Conservation (phyloP, 225 moss, liverwort and hornwort species). For the Thuidium tamariscinum region DNA sequence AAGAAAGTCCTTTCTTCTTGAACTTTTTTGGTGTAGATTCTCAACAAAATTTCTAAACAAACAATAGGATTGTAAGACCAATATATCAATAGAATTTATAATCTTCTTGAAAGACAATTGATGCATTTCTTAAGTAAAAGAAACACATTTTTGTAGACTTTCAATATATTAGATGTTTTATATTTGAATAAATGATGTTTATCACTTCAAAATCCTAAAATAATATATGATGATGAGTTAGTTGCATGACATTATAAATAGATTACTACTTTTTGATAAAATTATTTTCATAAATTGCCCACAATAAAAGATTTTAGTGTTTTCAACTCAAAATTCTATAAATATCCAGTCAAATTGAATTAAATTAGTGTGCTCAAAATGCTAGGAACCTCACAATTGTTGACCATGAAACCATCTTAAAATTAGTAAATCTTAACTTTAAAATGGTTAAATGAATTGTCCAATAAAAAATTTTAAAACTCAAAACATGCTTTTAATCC, state of each 20-base stretch:
- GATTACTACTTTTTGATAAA: not conserved
- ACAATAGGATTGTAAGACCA: accelerated
- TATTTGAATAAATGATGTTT: not conserved
- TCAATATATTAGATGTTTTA: too few species aligned
- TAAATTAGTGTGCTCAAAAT: not conserved
- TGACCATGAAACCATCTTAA: not conserved
- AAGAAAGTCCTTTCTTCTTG: not conserved
- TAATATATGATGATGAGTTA: not conserved
- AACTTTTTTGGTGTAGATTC: accelerated
- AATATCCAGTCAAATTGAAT: not conserved
- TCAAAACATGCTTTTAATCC: not conserved
- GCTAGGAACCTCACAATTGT: too few species aligned
- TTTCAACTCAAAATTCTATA: not conserved
- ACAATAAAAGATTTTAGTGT: not conserved
- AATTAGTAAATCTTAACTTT: not conserved
- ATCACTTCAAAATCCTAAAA: not conserved
- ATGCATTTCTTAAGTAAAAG: not conserved
- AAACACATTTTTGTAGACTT: not conserved
- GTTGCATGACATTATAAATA: too few species aligned
- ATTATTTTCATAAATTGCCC: accelerated
- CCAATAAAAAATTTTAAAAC: not conserved
- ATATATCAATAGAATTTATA: not conserved
- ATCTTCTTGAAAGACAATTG: not conserved
- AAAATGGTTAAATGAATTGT: not conserved
- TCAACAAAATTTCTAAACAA: not conserved